These are phyloP conservation scores for Nakaseomyces sp. DNA, from an alignment of 1,139 yeast species.

Conservation along the genomic window DNA sequence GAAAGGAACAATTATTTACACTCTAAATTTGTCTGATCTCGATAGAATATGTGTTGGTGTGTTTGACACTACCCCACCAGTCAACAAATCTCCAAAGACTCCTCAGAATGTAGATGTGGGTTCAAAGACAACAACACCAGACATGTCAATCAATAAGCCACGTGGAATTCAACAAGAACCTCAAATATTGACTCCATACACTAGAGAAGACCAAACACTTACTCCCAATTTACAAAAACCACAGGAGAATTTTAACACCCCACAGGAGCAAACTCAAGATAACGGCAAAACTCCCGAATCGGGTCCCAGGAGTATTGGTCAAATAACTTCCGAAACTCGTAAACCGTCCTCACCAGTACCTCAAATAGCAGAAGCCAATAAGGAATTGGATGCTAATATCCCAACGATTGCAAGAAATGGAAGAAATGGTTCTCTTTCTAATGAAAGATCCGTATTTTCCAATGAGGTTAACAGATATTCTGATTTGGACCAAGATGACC, in stretches of 20 bases:
- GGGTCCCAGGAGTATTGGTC: not conserved
- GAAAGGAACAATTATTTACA: constrained; percentile 54
- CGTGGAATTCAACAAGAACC: not conserved
- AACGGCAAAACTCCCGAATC: not conserved
- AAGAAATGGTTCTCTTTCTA: not conserved
- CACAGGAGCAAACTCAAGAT: not conserved
- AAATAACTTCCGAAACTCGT: not conserved
- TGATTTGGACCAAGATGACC: constrained; percentile 1
- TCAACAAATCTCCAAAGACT: constrained; percentile 5
- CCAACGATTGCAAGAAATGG: constrained; percentile 4
- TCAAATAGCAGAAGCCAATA: not conserved
- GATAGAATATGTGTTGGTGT: constrained; percentile 32
- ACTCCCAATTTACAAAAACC: not conserved
- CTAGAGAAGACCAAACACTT: not conserved
- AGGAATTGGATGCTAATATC: not conserved
- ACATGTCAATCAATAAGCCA: not conserved
- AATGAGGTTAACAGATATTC: not conserved
- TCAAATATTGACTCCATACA: constrained; percentile 1
- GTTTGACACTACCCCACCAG: constrained; percentile 13
- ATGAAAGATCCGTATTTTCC: not conserved
- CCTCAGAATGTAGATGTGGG: not conserved
- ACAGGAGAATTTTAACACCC: not conserved
- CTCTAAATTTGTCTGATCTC: constrained; percentile 43
- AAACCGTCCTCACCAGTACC: constrained; percentile 3
- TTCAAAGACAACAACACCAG: not conserved